Evolutionary conservation across 306 rosid species (phyloP).

Genomic region (Cucurbita maxima): DNA sequence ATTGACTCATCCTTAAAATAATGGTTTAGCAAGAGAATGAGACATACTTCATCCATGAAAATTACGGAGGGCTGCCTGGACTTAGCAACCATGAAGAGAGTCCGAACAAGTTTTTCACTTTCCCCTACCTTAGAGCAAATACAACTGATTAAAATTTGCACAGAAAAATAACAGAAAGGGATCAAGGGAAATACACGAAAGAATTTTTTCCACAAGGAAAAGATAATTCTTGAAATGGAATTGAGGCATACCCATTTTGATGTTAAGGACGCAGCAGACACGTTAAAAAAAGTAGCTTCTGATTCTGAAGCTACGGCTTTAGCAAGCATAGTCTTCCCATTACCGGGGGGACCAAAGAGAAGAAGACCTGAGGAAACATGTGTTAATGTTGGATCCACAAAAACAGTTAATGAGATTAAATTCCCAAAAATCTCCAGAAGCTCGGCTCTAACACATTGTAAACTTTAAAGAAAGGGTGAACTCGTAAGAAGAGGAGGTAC

Average conservation of each 20-base stretch:
- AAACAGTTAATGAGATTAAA: neutral
- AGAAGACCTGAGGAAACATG: slow-evolving; percentile 53
- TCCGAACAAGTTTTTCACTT: slow-evolving; percentile 87
- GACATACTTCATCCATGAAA: slow-evolving; percentile 83
- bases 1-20: neutral
- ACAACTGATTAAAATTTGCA: slow-evolving; percentile 9
- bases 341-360: slow-evolving; percentile 96
- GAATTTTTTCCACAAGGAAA: neutral
- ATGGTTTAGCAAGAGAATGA: slow-evolving; percentile 4
- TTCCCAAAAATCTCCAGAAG: neutral
- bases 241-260: slow-evolving; percentile 82
- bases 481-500: neutral
- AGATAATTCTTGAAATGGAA: neutral
- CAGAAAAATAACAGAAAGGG: slow-evolving; percentile 1
- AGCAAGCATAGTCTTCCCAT: slow-evolving; percentile 98
- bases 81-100: slow-evolving; percentile 82
- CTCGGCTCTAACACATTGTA: neutral
- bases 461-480: neutral
- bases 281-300: slow-evolving; percentile 84
- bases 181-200: neutral
- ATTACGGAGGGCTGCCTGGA: slow-evolving; percentile 95
- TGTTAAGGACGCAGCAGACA: slow-evolving; percentile 84
- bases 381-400: neutral
- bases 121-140: slow-evolving; percentile 50
- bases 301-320: slow-evolving; percentile 99